Base-by-base conservation (phyloP, 2,329 filamentous ascomycete species). In the Fusarium sp. region DNA sequence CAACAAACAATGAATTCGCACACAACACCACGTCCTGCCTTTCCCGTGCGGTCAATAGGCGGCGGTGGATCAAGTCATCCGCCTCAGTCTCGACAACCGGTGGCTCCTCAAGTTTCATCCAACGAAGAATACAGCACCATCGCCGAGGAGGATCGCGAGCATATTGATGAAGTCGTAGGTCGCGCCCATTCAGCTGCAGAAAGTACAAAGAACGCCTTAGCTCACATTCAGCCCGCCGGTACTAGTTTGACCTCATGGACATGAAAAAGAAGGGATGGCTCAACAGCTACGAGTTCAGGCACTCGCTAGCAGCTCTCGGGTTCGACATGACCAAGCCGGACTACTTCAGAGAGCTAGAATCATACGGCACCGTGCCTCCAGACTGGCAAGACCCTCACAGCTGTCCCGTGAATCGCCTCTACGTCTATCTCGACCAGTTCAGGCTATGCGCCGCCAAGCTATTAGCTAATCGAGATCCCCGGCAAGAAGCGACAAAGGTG, bases 231-330 rank as follows among this genome's bases (percentile, higher is more conserved):
- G 10, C 20, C 20, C 33, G 2, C 36, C 60, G 36, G 40, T 67
- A 9, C 29, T 74, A 97, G 93, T 98, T 98, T 84, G 92, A 92
- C 71, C 91, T 98, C 74, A 98, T 99, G 87, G 96, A 98, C 82
- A 93, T 98, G 79, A 96, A 98, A 87, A 96, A 97, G 82, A 95
- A 98, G 85, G 90, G 92, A 55, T 92, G 93, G 83, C 94, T 99
- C 80, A 96, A 98, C 86, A 98, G 98, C 87, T 96, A 98, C 85
- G 96, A 99, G 85, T 94, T 98, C 81, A 96, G 96, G 83, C 96
- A 98, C 84, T 95, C 96, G 69, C 92, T 98, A 78, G 96, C 97
- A 81, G 96, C 96, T 5, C 91, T 99, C 1, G 96, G 96, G 73
- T 98, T 98, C 85, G 94, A 97, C 79, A 87, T 98, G 58, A 89